Percentiles rank a stretch among this genome's conserved stretches.
phyloP scores from a whole-genome alignment of 2,329 filamentous ascomycete species.

The Colletotrichum melonis region DNA sequence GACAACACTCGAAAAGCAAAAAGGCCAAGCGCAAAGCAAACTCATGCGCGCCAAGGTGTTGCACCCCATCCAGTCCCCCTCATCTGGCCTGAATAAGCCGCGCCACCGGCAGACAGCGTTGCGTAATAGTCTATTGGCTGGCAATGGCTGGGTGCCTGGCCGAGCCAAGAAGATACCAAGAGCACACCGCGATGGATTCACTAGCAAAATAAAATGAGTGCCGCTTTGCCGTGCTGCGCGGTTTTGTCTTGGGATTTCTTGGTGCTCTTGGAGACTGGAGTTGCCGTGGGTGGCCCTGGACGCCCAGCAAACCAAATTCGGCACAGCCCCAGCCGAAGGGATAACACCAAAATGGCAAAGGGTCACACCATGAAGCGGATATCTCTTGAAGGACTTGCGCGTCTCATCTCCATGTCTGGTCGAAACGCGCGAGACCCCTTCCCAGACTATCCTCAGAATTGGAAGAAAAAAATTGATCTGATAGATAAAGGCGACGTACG shows the following conservation, averaged over 20 bases:
- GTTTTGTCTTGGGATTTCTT: neutral
- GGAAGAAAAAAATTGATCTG: neutral
- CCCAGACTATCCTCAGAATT: neutral
- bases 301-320: neutral
- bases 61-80: neutral
- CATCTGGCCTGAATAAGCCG: neutral
- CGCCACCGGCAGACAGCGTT: neutral
- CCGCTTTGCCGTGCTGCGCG: neutral
- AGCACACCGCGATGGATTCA: neutral
- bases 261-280: neutral
- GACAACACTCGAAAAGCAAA: neutral
- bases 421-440: neutral
- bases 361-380: neutral
- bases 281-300: neutral
- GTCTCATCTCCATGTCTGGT: conserved; percentile 2
- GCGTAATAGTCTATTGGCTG: neutral
- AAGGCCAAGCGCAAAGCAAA: neutral
- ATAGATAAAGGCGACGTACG: neutral
- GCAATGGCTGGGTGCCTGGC: neutral
- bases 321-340: conserved; percentile 8
- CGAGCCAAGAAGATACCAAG: conserved; percentile 6
- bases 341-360: neutral
- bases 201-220: neutral
- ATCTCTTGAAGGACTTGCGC: neutral
- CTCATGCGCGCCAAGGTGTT: neutral